Evolutionary conservation across 2,329 filamentous ascomycete genomes (phyloP).

Genomic region (Colletotrichum incanum): DNA sequence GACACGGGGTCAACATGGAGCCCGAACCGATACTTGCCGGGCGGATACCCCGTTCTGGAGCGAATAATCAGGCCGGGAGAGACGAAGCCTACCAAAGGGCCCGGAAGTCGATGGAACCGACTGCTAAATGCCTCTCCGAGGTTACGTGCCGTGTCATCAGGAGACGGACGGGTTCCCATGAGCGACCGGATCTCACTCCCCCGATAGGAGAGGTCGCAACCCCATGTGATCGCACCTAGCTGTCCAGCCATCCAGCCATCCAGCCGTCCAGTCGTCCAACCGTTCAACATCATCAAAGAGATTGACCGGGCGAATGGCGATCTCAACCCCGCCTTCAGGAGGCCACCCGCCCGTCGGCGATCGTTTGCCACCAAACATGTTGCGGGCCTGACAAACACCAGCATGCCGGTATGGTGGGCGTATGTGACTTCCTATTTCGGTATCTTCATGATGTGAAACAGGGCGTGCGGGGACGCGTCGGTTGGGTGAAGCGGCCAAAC

Average conservation of each 20-base stretch:
- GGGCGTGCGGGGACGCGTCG: slow-evolving; percentile 19
- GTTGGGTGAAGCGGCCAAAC: background rate
- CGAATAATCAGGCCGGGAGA: background rate
- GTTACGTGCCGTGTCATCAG: background rate
- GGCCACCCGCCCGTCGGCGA: slow-evolving; percentile 5
- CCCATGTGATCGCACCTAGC: background rate
- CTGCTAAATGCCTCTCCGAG: background rate
- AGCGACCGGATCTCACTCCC: background rate
- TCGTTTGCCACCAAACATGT: slow-evolving; percentile 11
- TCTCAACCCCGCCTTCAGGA: background rate
- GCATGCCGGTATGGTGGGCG: slow-evolving; percentile 9
- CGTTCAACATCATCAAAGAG: slow-evolving; percentile 1
- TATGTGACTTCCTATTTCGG: slow-evolving; percentile 15
- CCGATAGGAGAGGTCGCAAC: background rate
- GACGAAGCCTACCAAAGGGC: background rate
- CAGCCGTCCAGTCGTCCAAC: background rate
- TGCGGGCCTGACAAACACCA: slow-evolving; percentile 4
- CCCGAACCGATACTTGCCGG: background rate
- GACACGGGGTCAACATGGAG: background rate
- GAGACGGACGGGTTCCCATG: background rate
- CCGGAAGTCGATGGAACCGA: background rate
- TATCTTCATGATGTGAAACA: slow-evolving; percentile 32
- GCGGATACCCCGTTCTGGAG: background rate
- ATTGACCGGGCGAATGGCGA: background rate
- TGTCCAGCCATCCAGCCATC: background rate